These are phyloP conservation scores for Pseudogymnoascus sp. DNA, from an alignment of 2,329 filamentous ascomycete genomes.

Conservation along the genomic window DNA sequence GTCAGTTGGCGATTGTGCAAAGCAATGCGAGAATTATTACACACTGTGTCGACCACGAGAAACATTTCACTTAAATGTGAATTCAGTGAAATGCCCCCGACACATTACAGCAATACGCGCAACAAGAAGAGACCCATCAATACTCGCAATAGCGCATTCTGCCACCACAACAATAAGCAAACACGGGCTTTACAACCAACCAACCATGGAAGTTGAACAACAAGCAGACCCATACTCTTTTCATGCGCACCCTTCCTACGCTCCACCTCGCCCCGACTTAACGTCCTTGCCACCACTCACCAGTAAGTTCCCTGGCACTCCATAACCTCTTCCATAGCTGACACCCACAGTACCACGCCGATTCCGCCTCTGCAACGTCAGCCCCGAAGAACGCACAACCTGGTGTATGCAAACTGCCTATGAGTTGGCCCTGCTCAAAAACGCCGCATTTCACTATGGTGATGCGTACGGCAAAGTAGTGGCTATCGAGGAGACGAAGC, in stretches of 20 bases:
- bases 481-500: background rate
- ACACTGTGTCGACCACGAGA: background rate
- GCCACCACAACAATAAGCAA: background rate
- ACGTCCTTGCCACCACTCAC: background rate
- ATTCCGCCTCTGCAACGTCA: slow-evolving; percentile 2
- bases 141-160: background rate
- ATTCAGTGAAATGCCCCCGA: background rate
- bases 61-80: slow-evolving; percentile 1
- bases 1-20: background rate
- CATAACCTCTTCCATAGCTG: background rate
- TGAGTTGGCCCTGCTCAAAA: background rate
- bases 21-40: background rate
- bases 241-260: background rate
- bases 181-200: background rate
- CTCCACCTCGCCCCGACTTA: background rate
- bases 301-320: background rate
- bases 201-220: background rate
- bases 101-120: background rate
- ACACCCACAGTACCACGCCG: background rate
- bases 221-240: background rate
- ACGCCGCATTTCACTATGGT: background rate
- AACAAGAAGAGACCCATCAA: background rate
- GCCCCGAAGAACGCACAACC: background rate
- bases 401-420: slow-evolving; percentile 1
- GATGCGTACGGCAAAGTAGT: background rate